Percentiles rank a stretch among this genome's conserved stretches.
Evolutionary conservation across 2,329 filamentous ascomycete genomes (phyloP).

Genomic region (Chaetothyriales sp.): DNA sequence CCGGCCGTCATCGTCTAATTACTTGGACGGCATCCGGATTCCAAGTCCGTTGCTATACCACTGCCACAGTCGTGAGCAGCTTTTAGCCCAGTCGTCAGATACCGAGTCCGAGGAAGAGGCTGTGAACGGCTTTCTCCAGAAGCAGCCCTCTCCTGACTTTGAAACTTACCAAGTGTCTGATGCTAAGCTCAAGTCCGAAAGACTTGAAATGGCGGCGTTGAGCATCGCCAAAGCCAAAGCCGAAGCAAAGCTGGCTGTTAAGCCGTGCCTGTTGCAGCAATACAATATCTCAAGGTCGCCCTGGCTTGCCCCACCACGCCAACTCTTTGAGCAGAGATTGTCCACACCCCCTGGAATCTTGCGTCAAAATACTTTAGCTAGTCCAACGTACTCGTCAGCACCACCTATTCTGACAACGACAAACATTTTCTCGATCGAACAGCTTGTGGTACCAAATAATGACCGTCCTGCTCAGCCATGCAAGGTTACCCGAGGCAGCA

Average conservation of each 20-base stretch:
- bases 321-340: too few species aligned
- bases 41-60: conserved; percentile 15
- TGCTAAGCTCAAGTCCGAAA: neutral
- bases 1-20: neutral
- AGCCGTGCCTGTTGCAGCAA: neutral
- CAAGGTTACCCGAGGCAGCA: neutral
- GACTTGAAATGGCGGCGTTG: neutral
- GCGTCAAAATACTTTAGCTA: neutral
- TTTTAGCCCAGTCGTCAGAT: neutral
- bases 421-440: neutral
- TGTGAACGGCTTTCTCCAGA: neutral
- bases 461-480: neutral
- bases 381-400: neutral
- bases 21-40: conserved; percentile 4
- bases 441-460: neutral
- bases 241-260: neutral
- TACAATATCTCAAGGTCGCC: too few species aligned
- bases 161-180: neutral
- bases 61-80: neutral
- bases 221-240: neutral
- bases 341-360: neutral
- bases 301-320: too few species aligned
- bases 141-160: neutral
- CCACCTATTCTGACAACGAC: neutral
- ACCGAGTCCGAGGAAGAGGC: neutral